phyloP scores from a whole-genome alignment of 306 rosid genomes.

The Quercus parvula region DNA sequence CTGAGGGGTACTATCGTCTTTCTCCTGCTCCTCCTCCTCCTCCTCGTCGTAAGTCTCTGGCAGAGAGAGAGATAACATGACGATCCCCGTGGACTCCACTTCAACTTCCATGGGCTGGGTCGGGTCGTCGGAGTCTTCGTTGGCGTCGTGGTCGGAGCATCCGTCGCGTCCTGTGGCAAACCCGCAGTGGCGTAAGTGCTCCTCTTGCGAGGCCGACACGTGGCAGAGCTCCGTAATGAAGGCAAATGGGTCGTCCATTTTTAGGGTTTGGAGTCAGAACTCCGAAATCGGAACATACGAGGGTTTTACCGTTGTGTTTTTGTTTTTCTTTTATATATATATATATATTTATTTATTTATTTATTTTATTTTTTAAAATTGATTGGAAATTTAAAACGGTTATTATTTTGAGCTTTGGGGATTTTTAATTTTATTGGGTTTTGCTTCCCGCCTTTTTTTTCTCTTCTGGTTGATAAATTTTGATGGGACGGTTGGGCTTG shows the following conservation, averaged over 20 bases:
- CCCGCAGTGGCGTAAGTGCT: constrained; percentile 1
- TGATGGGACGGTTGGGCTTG: no score
- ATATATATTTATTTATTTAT: no score
- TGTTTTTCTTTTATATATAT: no score
- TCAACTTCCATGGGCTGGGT: background rate
- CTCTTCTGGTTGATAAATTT: no score
- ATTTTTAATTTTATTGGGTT: background rate
- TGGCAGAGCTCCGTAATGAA: background rate
- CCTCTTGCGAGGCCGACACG: constrained; percentile 31
- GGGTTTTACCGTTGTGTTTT: background rate
- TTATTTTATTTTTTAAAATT: no score
- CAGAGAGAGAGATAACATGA: constrained; percentile 33
- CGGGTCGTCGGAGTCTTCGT: constrained; percentile 1
- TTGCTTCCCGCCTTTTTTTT: background rate
- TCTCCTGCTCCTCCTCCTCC: background rate
- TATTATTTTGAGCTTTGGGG: background rate
- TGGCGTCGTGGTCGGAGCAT: background rate
- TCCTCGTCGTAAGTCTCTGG: constrained; percentile 18
- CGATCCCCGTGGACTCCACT: constrained; percentile 12
- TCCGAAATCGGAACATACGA: background rate
- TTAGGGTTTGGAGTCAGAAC: background rate
- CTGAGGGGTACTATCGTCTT: constrained; percentile 11
- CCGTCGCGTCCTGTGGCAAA: background rate
- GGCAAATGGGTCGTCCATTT: constrained; percentile 14
- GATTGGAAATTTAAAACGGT: background rate